Evolutionary conservation across 225 moss, liverwort and hornwort genomes (phyloP), one percentile per base, ranked within the genome.

Genomic region (Straminergon stramineum): DNA sequence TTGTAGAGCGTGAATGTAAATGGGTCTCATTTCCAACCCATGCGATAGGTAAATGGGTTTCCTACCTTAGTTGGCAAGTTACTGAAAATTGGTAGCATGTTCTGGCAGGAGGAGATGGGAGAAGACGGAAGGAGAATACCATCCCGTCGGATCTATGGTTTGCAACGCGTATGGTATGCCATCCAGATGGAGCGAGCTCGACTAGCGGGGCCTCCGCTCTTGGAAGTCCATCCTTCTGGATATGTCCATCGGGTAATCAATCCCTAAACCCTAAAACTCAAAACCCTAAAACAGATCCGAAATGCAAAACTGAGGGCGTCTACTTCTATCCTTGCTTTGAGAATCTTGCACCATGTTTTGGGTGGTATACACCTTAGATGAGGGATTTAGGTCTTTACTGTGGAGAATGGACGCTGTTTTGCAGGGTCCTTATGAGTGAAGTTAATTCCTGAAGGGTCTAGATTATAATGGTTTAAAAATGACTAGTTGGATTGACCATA

Each of bases 131-230:
- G n/a, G n/a, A 82, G 79, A 74, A 90, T 17, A 35, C 51, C 75
- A 48, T 88, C 71, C 53, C 70, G 74, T 31, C 41, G 86, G 75
- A 84, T 74, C 51, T 82, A 52, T 21, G 75, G 89, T 31, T 87
- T 93, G 82, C 89, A 89, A 87, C 93, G 91, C 58, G 88, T 93
- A 55, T 92, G 92, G 93, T 92, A 92, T 83, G 92, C 92, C 73
- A 85, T 76, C 53, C 74, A 89, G 69, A 79, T 91, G 83, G 85
- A 93, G 41, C 91, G 93, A 52, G 79, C 90, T 79, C 74, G 87
- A 48, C 81, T 93, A 26, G 65, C 66, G 45, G 92, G 89, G 41
- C 92, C 92, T 73, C 62, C 92, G 79, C 88, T 93, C 74, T 84
- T 93, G 75, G 92, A 93, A 58, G 88, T 93, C 9, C 9, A 48